Base-by-base conservation (phyloP, 2,329 filamentous ascomycete species). In the Exophiala sideris region DNA sequence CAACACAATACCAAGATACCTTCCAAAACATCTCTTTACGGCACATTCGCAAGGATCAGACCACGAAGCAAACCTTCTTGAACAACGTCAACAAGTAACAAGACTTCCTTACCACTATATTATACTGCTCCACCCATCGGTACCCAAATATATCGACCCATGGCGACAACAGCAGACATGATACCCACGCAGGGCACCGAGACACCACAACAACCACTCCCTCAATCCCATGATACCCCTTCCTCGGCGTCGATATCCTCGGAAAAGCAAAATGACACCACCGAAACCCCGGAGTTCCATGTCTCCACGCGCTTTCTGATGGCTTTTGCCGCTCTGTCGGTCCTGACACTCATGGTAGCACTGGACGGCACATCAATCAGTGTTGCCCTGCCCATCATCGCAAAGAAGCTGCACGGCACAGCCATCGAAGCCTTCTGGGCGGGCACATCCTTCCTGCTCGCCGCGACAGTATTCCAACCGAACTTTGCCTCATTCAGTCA, bases 341-440 rank as follows among this genome's bases (percentile, higher is more conserved):
- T 81, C 42, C 72, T 87, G 49, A 79, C 79, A 3, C 70, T 87
- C 14, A 83, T 84, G 71, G 80, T 83, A 2, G 82, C 84, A 10
- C 72, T 87, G 24, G 84, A 87, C 66, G 83, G 83, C 3, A 87
- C 84, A 1, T 85, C 80, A 3, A 74, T 87, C 48, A 83, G 81
- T 3, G 82, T 86, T 5, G 83, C 84, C 3, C 29, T 59, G 14
- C 47, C 73, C 66, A 76, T 74, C 38, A 80, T 83, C 54, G 76
- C 79, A n/a, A 59, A 67, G 6, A 76, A 76, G 16, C 71, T 84
- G 5, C 60, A 73, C 24, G 80, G 80, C 40, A 76, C 74, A 0
- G 80, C 79, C 2, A 77, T 83, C 32, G 75, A 88, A 68, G 82
- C 84, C 0, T 88, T 88, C 64, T 89, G 85, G 86, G 79, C 83